These are phyloP conservation scores for Phanerochaete sordida DNA, from an alignment of 768 basidiomycete species.

Conservation along the genomic window DNA sequence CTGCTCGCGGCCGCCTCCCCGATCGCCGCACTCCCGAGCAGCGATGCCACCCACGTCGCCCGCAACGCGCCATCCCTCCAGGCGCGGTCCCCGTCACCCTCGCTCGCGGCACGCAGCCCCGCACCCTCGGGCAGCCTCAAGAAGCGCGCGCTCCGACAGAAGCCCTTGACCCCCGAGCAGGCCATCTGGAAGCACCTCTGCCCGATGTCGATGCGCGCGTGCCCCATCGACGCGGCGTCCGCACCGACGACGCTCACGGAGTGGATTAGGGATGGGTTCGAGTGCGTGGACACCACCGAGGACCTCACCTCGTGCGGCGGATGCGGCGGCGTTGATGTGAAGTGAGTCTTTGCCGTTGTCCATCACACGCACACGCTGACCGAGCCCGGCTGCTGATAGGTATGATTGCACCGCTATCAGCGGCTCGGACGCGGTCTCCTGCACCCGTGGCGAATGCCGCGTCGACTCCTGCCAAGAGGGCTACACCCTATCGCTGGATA, in stretches of 20 bases:
- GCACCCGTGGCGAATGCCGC: constrained; percentile 23
- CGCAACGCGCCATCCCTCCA: constrained; percentile 4
- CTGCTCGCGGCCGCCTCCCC: constrained; percentile 6
- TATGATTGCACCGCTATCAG: constrained; percentile 26
- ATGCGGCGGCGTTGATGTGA: constrained; percentile 22
- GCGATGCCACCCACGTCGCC: background rate
- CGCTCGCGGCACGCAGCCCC: constrained; percentile 6
- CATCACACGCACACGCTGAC: background rate
- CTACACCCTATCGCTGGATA: constrained; percentile 15
- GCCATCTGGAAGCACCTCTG: constrained; percentile 18
- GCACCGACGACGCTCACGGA: constrained; percentile 13
- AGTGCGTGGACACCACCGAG: constrained; percentile 27
- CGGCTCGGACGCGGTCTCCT: constrained; percentile 23
- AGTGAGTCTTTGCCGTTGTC: constrained; percentile 14
- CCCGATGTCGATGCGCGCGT: constrained; percentile 18
- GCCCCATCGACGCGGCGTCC: constrained; percentile 16
- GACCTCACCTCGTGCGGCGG: constrained; percentile 30
- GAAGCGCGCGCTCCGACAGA: constrained; percentile 17
- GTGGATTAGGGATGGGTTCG: constrained; percentile 22
- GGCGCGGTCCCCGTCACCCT: constrained; percentile 4
- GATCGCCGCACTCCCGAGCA: constrained; percentile 9
- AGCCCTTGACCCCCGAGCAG: constrained; percentile 13
- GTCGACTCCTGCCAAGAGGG: constrained; percentile 26
- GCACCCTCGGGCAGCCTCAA: constrained; percentile 5
- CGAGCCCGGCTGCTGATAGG: constrained; percentile 11